These are phyloP conservation scores for Furculomyces boomerangus DNA, from an alignment of 371 early-diverging fungal species.

Conservation along the genomic window DNA sequence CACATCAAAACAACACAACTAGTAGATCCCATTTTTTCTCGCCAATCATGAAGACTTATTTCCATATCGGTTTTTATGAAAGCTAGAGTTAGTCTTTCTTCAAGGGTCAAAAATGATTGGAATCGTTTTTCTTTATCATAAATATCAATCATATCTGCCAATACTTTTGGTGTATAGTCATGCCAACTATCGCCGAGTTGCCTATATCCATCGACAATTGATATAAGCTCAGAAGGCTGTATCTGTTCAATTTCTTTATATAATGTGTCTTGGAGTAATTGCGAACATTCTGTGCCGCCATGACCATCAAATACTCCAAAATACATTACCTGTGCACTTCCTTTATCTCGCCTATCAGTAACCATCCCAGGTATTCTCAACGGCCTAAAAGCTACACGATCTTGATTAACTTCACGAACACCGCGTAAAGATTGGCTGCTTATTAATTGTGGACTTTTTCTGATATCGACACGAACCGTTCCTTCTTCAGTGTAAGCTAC, in stretches of 20 bases:
- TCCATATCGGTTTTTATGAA: slow-evolving; percentile 16
- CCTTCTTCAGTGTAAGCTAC: slow-evolving; percentile 21
- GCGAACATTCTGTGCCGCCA: slow-evolving; percentile 19
- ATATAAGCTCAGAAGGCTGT: slow-evolving; percentile 5
- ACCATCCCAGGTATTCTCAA: slow-evolving; percentile 24
- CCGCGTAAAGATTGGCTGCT: slow-evolving; percentile 15
- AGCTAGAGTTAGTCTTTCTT: slow-evolving; percentile 19
- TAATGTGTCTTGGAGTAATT: slow-evolving; percentile 14
- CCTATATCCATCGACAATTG: slow-evolving; percentile 10
- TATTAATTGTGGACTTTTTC: slow-evolving; percentile 20
- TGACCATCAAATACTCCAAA: slow-evolving; percentile 22
- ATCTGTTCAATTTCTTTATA: slow-evolving; percentile 13
- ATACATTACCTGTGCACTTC: slow-evolving; percentile 23
- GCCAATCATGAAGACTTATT: slow-evolving; percentile 15
- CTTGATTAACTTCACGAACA: slow-evolving; percentile 19
- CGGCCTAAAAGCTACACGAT: slow-evolving; percentile 19
- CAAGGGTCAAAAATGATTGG: slow-evolving; percentile 16
- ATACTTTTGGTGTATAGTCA: slow-evolving; percentile 11
- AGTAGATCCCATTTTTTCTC: slow-evolving; percentile 19
- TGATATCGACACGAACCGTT: slow-evolving; percentile 20
- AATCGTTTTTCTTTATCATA: slow-evolving; percentile 3
- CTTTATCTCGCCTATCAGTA: slow-evolving; percentile 15
- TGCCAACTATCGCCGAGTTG: slow-evolving; percentile 16
- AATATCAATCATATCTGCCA: slow-evolving; percentile 11
- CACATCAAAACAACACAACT: slow-evolving; percentile 16